Conservation (phyloP, 2,329 filamentous ascomycete species). For the Claviceps capensis region DNA sequence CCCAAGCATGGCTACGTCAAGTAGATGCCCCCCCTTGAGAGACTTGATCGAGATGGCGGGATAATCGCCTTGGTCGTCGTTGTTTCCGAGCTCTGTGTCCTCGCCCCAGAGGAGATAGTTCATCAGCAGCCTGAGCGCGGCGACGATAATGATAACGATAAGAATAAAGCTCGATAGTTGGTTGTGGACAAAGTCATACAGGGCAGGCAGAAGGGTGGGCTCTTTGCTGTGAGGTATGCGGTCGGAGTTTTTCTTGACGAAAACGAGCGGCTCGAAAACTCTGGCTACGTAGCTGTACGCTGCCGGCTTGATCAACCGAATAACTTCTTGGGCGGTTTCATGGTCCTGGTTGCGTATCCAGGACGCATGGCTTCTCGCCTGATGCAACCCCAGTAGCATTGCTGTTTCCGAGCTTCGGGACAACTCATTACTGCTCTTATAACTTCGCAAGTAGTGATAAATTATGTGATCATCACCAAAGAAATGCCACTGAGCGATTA, state of each 20-base stretch:
- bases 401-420: slow-evolving; percentile 22
- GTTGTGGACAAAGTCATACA: slow-evolving; percentile 53
- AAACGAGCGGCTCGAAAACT: slow-evolving; percentile 61
- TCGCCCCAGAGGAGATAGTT: slow-evolving; percentile 62
- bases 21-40: slow-evolving; percentile 46
- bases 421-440: slow-evolving; percentile 7
- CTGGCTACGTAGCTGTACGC: slow-evolving; percentile 59
- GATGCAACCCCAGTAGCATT: slow-evolving; percentile 49
- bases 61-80: slow-evolving; percentile 29
- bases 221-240: slow-evolving; percentile 39
- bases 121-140: slow-evolving; percentile 55
- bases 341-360: slow-evolving; percentile 70
- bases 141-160: slow-evolving; percentile 47
- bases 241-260: slow-evolving; percentile 56
- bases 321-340: slow-evolving; percentile 63
- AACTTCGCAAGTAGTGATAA: slow-evolving; percentile 14
- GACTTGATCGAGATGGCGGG: slow-evolving; percentile 46
- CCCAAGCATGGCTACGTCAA: slow-evolving; percentile 55
- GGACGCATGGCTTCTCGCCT: slow-evolving; percentile 60
- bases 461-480: slow-evolving; percentile 43
- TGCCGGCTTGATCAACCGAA: slow-evolving; percentile 59
- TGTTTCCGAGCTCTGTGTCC: slow-evolving; percentile 29
- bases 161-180: slow-evolving; percentile 46
- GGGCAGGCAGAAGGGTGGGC: slow-evolving; percentile 22
- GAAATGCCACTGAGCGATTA: slow-evolving; percentile 67